Evolutionary conservation across 805 yeast genomes (phyloP), one percentile per base, ranked within the genome.

Genomic region (Hanseniaspora clermontiae): DNA sequence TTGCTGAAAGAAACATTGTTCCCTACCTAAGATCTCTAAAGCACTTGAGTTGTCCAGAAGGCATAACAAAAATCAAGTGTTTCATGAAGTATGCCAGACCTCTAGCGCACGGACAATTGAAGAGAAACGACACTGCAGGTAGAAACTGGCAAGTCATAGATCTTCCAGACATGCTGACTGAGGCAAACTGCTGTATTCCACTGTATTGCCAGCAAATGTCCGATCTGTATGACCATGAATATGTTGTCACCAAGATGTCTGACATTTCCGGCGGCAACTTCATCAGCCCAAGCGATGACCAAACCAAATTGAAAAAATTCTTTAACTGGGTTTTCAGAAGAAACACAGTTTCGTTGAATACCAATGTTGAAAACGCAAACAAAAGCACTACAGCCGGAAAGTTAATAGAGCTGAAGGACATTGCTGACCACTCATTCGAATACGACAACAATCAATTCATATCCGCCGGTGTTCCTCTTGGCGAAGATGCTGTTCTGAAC

Each of bases 401-500:
- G 20, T 43, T 55, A 10, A n/a, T 49, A 56, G 19, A 34, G 3
- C 39, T 57, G 8, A 27, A 27, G 5, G 58, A 51, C 9, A 40
- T 27, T 14, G 46, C 51, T 12, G 51, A 42, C 27, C 55, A 51
- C 63, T 11, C 64, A 66, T 43, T 70, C 32, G 82, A 78, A 59
- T 78, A 77, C 60, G 72, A 72, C 45, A 77, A 74, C 51, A 73
- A 72, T 57, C 87, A 87, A 68, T 81, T 85, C 64, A 71, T 81
- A 56, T 78, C 76, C 58, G 83, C 87, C 5, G 98, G 98, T 55
- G 91, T 91, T 7, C 98, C 98, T 11, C 67, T 93, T 11, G 98
- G 96, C 1, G 81, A 84, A 55, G 70, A 74, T 9, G 90, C 96
- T n/a, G 80, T 80, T 62, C 79, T 91, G 37, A 90, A 83, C 61